phyloP scores from a whole-genome alignment of 228 moss, liverwort and hornwort genomes.

The Sphagnum magellanicum region DNA sequence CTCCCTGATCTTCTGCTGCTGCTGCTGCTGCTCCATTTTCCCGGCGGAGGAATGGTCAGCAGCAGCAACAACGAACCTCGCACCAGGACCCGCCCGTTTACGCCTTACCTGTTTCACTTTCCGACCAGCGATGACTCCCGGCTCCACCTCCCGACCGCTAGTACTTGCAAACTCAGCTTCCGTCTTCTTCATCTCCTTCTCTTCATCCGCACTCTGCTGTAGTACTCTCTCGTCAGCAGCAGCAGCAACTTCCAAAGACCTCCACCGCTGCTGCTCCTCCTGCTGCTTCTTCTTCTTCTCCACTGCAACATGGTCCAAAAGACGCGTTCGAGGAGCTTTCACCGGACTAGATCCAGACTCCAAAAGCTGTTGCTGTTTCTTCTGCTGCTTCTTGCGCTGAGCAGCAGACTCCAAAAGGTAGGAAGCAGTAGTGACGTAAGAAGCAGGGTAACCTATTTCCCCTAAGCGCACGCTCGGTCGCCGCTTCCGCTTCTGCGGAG shows the following conservation, averaged over 20 bases:
- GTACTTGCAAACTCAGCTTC: slow-evolving; percentile 19
- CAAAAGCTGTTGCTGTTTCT: too few relatives aligned
- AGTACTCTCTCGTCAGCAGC: too few relatives aligned
- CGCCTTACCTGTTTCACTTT: slow-evolving; percentile 44
- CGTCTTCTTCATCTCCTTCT: neutral
- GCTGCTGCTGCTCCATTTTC: too few relatives aligned
- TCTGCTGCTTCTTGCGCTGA: too few relatives aligned
- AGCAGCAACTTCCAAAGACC: too few relatives aligned
- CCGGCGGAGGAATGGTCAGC: too few relatives aligned
- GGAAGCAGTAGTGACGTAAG: slow-evolving; percentile 2
- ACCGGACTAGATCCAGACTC: slow-evolving; percentile 5
- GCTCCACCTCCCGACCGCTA: slow-evolving; percentile 17
- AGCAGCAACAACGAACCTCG: too few relatives aligned
- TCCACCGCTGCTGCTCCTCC: slow-evolving; percentile 13
- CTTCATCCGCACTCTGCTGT: too few relatives aligned
- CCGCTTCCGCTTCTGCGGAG: slow-evolving; percentile 46
- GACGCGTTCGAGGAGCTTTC: slow-evolving; percentile 61
- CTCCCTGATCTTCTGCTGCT: too few relatives aligned
- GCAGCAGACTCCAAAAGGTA: too few relatives aligned
- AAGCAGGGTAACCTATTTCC: slow-evolving; percentile 52
- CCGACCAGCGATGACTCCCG: slow-evolving; percentile 7
- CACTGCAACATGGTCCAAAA: slow-evolving; percentile 51
- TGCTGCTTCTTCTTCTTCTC: slow-evolving; percentile 21
- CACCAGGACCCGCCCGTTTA: slow-evolving; percentile 12
- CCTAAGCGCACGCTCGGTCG: slow-evolving; percentile 82